A percentile compares a stretch with the other conserved stretches of the same genome.
Conservation (phyloP, 2,329 filamentous ascomycete species). For the Penicillium sp. region DNA sequence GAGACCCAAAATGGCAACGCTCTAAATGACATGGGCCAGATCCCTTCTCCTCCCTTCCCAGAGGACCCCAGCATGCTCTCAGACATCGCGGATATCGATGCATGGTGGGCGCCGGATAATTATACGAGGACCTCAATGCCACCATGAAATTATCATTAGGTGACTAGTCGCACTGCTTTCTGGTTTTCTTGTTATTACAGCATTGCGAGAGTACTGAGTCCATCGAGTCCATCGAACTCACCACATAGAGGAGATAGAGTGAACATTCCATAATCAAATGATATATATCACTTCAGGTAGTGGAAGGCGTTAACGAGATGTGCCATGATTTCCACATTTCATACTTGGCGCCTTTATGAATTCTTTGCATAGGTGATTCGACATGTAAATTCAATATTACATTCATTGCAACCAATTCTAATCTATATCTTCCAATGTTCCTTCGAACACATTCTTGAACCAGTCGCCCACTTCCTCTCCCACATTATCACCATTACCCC, state of each 20-base stretch:
- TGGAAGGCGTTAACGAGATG: background rate
- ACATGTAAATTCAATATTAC: background rate
- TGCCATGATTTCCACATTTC: background rate
- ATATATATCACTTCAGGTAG: background rate
- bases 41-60: conserved; percentile 10
- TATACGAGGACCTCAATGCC: conserved; percentile 3
- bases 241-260: background rate
- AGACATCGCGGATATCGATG: conserved; percentile 24
- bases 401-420: background rate
- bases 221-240: background rate
- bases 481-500: background rate
- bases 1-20: conserved; percentile 13
- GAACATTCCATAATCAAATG: background rate
- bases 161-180: too few relatives aligned
- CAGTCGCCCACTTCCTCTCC: conserved; percentile 10
- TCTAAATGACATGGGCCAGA: background rate
- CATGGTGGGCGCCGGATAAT: conserved; percentile 25
- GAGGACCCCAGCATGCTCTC: conserved; percentile 15
- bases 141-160: background rate
- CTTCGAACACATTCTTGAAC: conserved; percentile 9
- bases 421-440: conserved; percentile 3
- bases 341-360: background rate
- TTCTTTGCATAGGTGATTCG: background rate
- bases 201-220: too few relatives aligned
- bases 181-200: background rate